Conservation (phyloP, 1,284 basidiomycete genomes). For the Trichosporon ovoides region DNA sequence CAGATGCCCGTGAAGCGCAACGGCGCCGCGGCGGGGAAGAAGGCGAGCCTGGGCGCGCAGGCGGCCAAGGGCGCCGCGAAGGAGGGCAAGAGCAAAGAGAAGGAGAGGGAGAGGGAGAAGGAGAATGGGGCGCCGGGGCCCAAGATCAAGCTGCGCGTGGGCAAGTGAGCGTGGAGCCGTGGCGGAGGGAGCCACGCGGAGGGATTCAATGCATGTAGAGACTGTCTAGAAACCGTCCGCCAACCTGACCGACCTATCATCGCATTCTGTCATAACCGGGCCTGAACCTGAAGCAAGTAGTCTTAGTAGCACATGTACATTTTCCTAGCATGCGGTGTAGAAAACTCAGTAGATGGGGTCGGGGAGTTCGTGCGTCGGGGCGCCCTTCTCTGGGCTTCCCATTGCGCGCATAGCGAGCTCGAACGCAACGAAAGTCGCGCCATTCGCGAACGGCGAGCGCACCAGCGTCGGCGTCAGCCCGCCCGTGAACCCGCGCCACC, state of each 20-base stretch:
- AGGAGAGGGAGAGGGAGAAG: not conserved
- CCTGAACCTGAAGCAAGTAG: too few relatives aligned
- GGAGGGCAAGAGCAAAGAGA: not conserved
- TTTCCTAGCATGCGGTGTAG: too few relatives aligned
- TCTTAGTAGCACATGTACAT: too few relatives aligned
- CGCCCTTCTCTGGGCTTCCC: slow-evolving; percentile 24
- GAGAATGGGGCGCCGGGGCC: not conserved
- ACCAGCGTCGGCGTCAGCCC: slow-evolving; percentile 88
- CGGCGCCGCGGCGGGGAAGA: not conserved
- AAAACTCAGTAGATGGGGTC: slow-evolving; percentile 6
- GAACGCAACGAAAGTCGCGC: slow-evolving; percentile 87
- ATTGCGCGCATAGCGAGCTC: slow-evolving; percentile 65
- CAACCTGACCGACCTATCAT: too few relatives aligned
- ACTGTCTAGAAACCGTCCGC: too few relatives aligned
- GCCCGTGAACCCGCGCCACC: slow-evolving; percentile 76
- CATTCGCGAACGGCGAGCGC: slow-evolving; percentile 62
- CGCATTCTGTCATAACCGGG: too few relatives aligned
- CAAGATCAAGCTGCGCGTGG: slow-evolving; percentile 4
- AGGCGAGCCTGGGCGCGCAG: not conserved
- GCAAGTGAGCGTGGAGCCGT: not conserved
- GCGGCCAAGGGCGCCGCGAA: slow-evolving; percentile 3
- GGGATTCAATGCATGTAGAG: too few relatives aligned
- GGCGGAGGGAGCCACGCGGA: not conserved
- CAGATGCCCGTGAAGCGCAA: slow-evolving; percentile 4
- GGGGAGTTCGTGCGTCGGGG: not conserved